phyloP scores from a whole-genome alignment of 768 basidiomycete genomes.

The Panaeolus papilionaceus region DNA sequence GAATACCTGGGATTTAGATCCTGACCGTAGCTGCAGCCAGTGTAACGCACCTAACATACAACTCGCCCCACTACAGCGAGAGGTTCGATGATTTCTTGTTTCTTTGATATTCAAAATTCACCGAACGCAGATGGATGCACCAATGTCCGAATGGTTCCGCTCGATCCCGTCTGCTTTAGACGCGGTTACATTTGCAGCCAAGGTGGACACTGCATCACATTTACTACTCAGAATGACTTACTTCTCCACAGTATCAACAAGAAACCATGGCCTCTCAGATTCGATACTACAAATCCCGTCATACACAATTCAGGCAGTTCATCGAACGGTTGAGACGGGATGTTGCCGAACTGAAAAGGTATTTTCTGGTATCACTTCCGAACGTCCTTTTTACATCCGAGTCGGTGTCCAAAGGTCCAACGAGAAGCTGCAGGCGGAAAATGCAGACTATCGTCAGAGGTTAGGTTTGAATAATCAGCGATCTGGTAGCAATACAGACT shows the following conservation, averaged over 20 bases:
- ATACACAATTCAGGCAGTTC: conserved; percentile 57
- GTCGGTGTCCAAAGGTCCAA: conserved; percentile 45
- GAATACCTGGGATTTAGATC: conserved; percentile 46
- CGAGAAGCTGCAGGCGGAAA: conserved; percentile 56
- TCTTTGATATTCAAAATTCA: conserved; percentile 2
- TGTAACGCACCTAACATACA: conserved; percentile 72
- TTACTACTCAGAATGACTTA: conserved; percentile 10
- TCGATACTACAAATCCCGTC: conserved; percentile 63
- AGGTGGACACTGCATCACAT: conserved; percentile 47
- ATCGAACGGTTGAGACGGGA: conserved; percentile 62
- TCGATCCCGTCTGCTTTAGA: conserved; percentile 68
- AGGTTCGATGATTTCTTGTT: conserved; percentile 52
- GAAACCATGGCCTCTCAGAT: conserved; percentile 75
- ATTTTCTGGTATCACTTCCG: conserved; percentile 10
- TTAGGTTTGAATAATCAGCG: conserved; percentile 26
- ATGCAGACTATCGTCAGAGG: conserved; percentile 51
- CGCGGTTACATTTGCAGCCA: conserved; percentile 66
- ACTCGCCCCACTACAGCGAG: conserved; percentile 72
- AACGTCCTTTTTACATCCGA: neutral
- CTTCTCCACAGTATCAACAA: conserved; percentile 72
- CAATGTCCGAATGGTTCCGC: conserved; percentile 86
- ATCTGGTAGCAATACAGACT: conserved; percentile 37
- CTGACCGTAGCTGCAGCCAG: conserved; percentile 76
- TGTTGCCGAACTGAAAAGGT: conserved; percentile 65
- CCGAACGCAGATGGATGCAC: conserved; percentile 67